Base-by-base conservation (phyloP, 495 filamentous ascomycete species). In the Podospora pseudopauciseta region DNA sequence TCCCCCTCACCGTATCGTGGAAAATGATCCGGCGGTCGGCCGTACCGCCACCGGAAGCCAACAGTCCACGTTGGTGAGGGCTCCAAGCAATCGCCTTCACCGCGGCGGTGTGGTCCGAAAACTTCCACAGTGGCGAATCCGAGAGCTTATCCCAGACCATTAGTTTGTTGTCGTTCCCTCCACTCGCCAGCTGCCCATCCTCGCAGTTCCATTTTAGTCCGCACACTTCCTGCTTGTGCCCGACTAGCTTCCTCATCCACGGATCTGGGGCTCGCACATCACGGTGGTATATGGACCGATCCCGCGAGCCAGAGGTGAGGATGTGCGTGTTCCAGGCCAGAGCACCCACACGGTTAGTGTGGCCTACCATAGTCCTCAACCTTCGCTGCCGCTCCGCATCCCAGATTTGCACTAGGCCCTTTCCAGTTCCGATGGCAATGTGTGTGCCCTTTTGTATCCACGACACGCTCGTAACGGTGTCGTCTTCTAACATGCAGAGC, bases 51-150 rank as follows among this genome's bases (percentile, higher is more conserved):
- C 95, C 95, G 11, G 92, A 96, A n/a, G 95, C 96, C 23, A 99
- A 86, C 1, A 97, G 87, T 60, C 93, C 91, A 57, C 90, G 90
- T 71, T 98, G 95, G 78, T 99, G 95, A 20, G 95, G 95, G 28
- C 92, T 97, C 95, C 95, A 99, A n/a, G 95, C 91, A 70, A 99
- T 97, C 11, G 95, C 95, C 77, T 99, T 99, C 61, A 99, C 95
- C 7, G 95, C 95, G 4, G 95, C 95, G 26, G 87, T 93, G 76
- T 99, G 95, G 63, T 97, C 92, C 19, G 88, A 90, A 73, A 97
- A 98, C 67, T 94, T 94, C 82, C 90, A 97, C 5, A 94, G 83
- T 4, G 95, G 95, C 6, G 92, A 89, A 67, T 93, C 90, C 44
- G 86, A 90, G 64, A 97, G 81, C 74, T 94, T 94, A 77, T 99